These are phyloP conservation scores for Cytospora leucostoma DNA, from an alignment of 2,329 filamentous ascomycete genomes.

Conservation along the genomic window DNA sequence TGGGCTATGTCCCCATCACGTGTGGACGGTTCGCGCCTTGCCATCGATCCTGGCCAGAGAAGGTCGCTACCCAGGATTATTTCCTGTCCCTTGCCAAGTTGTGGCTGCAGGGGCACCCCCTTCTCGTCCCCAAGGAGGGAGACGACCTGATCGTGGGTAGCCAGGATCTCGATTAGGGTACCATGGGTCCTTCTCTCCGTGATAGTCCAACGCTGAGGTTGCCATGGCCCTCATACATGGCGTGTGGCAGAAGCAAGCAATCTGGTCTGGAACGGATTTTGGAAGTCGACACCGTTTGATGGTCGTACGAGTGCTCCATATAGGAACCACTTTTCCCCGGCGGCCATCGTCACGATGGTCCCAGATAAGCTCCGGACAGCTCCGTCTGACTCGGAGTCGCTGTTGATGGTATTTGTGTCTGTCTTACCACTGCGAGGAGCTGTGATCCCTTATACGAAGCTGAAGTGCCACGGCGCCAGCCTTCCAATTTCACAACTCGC, in stretches of 20 bases:
- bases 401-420: not conserved
- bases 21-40: not conserved
- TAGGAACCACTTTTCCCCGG: slow-evolving; percentile 15
- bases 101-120: slow-evolving; percentile 22
- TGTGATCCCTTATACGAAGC: not conserved
- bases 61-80: not conserved
- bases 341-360: not conserved
- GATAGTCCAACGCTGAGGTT: not conserved
- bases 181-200: not conserved
- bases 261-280: slow-evolving; percentile 5
- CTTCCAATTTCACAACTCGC: not conserved
- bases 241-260: not conserved
- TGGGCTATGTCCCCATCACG: not conserved
- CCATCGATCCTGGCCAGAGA: not conserved
- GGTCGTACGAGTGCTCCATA: slow-evolving; percentile 2
- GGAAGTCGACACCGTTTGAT: not conserved
- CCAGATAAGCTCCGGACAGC: not conserved
- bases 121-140: slow-evolving; percentile 4
- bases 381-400: not conserved
- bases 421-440: not conserved
- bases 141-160: slow-evolving; percentile 4
- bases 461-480: not conserved
- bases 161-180: slow-evolving; percentile 1
- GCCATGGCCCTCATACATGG: not conserved
- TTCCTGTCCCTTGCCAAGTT: slow-evolving; percentile 16